These are phyloP conservation scores for Gastrolobium bilobum DNA, from an alignment of 306 rosid species.

Conservation along the genomic window DNA sequence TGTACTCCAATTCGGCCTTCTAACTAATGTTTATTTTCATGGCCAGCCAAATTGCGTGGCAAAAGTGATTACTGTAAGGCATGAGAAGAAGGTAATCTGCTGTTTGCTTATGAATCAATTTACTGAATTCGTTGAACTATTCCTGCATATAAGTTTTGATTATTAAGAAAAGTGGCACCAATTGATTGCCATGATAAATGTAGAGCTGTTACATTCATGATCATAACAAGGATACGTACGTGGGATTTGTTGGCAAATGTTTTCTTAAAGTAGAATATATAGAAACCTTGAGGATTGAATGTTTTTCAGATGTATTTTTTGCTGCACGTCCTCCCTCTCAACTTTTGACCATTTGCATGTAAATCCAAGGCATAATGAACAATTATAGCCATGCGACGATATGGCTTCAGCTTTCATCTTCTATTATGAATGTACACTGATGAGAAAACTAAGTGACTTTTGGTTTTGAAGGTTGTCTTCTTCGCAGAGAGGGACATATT, in stretches of 20 bases:
- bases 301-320: background rate
- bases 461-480: constrained; percentile 69
- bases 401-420: background rate
- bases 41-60: constrained; percentile 80
- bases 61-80: constrained; percentile 70
- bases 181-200: constrained; percentile 10
- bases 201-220: background rate
- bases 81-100: constrained; percentile 68
- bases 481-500: constrained; percentile 76
- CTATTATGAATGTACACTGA: background rate
- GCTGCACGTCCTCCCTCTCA: background rate
- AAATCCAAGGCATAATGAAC: background rate
- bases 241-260: constrained; percentile 10
- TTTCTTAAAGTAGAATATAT: background rate
- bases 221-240: background rate
- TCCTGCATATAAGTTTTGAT: background rate
- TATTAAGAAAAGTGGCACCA: constrained; percentile 1
- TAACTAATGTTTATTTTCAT: constrained; percentile 39
- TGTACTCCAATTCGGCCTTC: constrained; percentile 6
- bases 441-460: constrained; percentile 1
- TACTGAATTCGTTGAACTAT: background rate
- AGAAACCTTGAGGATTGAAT: background rate
- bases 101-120: background rate
- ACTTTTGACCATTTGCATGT: background rate
- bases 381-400: background rate